Conservation (phyloP, 441 rosid species). For the Euphorbia corollata region DNA sequence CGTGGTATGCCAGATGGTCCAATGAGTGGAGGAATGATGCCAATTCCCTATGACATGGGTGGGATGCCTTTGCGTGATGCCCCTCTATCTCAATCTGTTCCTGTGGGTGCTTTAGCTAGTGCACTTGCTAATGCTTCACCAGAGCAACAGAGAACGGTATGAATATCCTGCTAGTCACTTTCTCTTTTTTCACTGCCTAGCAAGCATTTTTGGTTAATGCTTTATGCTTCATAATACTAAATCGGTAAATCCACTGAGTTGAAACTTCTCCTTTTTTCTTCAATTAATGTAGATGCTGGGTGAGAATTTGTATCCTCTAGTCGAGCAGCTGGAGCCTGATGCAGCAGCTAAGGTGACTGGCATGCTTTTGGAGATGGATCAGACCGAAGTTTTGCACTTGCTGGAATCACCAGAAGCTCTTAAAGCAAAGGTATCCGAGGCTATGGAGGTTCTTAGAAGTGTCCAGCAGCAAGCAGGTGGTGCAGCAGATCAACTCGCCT, state of each 20-base stretch:
- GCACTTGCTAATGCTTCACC: constrained; percentile 77
- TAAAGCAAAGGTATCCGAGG: constrained; percentile 71
- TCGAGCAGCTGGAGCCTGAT: constrained; percentile 74
- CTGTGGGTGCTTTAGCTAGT: constrained; percentile 64
- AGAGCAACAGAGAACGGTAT: constrained; percentile 77
- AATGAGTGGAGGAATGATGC: constrained; percentile 37
- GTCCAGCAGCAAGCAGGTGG: constrained; percentile 62
- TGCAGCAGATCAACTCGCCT: constrained; percentile 56
- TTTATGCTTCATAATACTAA: too few species aligned
- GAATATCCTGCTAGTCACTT: constrained; percentile 9
- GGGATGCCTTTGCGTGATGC: constrained; percentile 36
- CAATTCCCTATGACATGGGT: constrained; percentile 42
- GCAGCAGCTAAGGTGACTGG: constrained; percentile 89
- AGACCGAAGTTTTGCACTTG: constrained; percentile 77
- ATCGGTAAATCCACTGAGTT: too few species aligned
- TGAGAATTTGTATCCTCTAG: constrained; percentile 80
- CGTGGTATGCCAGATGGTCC: constrained; percentile 50
- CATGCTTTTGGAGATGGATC: constrained; percentile 94
- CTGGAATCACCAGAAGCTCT: constrained; percentile 84
- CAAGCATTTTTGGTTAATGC: not conserved
- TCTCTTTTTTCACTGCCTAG: not conserved
- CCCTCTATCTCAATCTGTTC: constrained; percentile 44
- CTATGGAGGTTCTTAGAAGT: constrained; percentile 77
- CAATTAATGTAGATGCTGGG: constrained; percentile 65
- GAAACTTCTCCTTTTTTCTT: too few species aligned